Evolutionary conservation across 495 filamentous ascomycete genomes (phyloP), one percentile per base, ranked within the genome.

Genomic region (Emericellopsis terricola): DNA sequence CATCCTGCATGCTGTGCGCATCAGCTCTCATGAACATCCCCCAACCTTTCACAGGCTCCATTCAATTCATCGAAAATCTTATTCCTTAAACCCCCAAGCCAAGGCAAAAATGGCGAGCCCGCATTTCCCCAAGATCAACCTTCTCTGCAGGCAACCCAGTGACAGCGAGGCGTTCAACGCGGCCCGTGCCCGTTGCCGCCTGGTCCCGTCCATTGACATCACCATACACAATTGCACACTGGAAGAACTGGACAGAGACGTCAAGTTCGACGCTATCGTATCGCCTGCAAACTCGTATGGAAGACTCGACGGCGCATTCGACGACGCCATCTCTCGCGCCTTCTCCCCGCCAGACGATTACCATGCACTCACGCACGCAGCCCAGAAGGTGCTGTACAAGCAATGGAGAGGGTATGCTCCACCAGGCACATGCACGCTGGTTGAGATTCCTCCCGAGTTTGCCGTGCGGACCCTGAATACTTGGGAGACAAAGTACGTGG

Each of bases 231-330:
- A 62, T 41, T 40, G 45, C 28, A 43, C 43, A 23, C 53, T 65
- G 23, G 45, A 48, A 31, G 39, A 40, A 11, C 41, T 65, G 6
- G 36, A 45, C 3, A 4, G 37, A 3, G 28, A 19, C 10, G 38
- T 43, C 15, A 53, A 41, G 15, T 67, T 61, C 38, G 54, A 65
- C 44, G 46, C 59, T 8, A 49, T 69, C 13, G 62, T 68, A 29
- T 68, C 63, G 5, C 64, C 64, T 4, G 62, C 64, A 31, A 69
- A 69, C 48, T 65, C 59, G 10, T 66, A 61, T 43, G 64, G 51
- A 34, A 54, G 54, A 3, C 49, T 69, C 2, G 64, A 68, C 36
- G 65, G 65, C 28, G 60, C 48, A 37, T 69, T 68, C 42, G 65
- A 69, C 47, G 53, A 64, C 36, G 62, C 65, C 5, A 63, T 69